phyloP scores from a whole-genome alignment of 192 early-diverging fungal genomes.

The Dissophora ornata region DNA sequence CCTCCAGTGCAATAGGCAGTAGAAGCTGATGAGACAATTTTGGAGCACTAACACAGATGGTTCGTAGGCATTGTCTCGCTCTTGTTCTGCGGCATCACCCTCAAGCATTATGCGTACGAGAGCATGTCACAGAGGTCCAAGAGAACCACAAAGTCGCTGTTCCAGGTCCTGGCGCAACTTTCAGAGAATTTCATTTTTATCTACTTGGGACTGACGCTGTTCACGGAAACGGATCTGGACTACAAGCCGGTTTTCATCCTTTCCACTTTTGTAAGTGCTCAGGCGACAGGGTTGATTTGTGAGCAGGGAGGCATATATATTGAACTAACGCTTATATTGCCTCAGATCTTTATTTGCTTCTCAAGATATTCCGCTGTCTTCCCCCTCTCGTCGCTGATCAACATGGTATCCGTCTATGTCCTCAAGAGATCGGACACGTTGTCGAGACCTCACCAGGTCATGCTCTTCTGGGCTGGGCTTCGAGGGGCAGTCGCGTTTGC shows the following conservation, averaged over 20 bases:
- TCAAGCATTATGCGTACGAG: slow-evolving; percentile 95
- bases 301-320: no score
- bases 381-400: slow-evolving; percentile 86
- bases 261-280: slow-evolving; percentile 69
- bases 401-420: slow-evolving; percentile 69
- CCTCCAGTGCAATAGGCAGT: no score
- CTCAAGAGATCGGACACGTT: slow-evolving; percentile 62
- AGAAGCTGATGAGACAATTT: no score
- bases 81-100: slow-evolving; percentile 90
- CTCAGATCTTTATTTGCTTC: slow-evolving; percentile 81
- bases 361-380: slow-evolving; percentile 89
- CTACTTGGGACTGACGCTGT: slow-evolving; percentile 93
- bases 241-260: slow-evolving; percentile 83
- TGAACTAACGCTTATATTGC: not conserved
- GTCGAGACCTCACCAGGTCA: slow-evolving; percentile 81
- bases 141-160: slow-evolving; percentile 90
- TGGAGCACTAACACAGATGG: no score
- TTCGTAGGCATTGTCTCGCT: slow-evolving; percentile 84
- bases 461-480: slow-evolving; percentile 94
- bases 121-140: slow-evolving; percentile 85
- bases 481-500: slow-evolving; percentile 98
- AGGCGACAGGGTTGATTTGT: no score
- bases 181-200: slow-evolving; percentile 99
- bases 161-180: slow-evolving; percentile 91
- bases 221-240: slow-evolving; percentile 78